Percentiles rank a stretch among this genome's conserved stretches.
Conservation (phyloP, 345 rosid species). For the Pistacia integerrima region DNA sequence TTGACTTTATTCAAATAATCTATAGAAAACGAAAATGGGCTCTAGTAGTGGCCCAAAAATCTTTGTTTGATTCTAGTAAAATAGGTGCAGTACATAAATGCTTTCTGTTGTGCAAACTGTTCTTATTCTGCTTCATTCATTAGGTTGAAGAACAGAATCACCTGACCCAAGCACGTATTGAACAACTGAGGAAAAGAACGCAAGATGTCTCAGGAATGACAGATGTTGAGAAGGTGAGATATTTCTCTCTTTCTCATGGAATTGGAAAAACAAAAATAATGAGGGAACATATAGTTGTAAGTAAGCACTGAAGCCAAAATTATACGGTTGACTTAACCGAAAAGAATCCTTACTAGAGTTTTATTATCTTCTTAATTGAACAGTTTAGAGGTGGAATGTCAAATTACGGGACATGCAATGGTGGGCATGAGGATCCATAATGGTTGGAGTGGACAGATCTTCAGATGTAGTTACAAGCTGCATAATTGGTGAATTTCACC, state of each 20-base stretch:
- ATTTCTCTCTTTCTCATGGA: neutral
- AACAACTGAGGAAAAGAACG: slow-evolving; percentile 42
- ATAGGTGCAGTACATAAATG: neutral
- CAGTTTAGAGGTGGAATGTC: slow-evolving; percentile 46
- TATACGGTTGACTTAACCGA: slow-evolving; percentile 1
- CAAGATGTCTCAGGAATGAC: slow-evolving; percentile 37
- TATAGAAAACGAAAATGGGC: neutral
- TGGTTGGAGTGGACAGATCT: neutral
- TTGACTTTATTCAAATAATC: neutral
- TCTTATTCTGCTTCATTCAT: slow-evolving; percentile 9
- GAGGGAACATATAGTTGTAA: neutral
- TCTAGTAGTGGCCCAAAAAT: neutral
- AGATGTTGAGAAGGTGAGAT: slow-evolving; percentile 49
- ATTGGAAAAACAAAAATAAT: neutral
- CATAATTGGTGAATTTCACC: neutral
- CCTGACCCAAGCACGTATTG: slow-evolving; percentile 41
- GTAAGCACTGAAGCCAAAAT: neutral
- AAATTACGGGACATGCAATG: slow-evolving; percentile 23
- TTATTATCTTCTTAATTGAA: slow-evolving; percentile 10
- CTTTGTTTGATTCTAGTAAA: neutral
- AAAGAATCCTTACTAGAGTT: neutral
- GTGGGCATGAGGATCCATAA: slow-evolving; percentile 10
- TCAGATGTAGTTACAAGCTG: neutral
- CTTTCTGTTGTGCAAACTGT: neutral
- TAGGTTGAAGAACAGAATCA: slow-evolving; percentile 70